Conservation (phyloP, 495 filamentous ascomycete genomes). For the Talaromyces proteolyticus region DNA sequence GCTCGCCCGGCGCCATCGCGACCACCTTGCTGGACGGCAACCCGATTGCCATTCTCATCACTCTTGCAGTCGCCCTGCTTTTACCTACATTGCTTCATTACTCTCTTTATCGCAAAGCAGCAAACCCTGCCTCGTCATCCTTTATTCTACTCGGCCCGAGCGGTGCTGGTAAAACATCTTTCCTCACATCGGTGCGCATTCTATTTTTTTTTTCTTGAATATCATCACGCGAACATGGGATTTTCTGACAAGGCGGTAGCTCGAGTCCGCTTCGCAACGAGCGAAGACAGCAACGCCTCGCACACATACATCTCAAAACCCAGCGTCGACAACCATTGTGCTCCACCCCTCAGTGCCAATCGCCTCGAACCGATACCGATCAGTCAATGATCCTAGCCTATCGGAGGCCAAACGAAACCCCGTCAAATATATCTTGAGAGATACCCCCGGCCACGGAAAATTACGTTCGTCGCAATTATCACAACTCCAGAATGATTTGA, state of each 20-base stretch:
- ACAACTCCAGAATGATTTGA: slow-evolving; percentile 30
- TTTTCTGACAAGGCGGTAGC: slow-evolving; percentile 27
- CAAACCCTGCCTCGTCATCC: slow-evolving; percentile 64
- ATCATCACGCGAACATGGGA: neutral
- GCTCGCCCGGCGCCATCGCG: slow-evolving; percentile 26
- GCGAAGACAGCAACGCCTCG: slow-evolving; percentile 23
- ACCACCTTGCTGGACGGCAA: slow-evolving; percentile 39
- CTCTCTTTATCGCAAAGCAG: slow-evolving; percentile 60
- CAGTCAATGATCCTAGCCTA: slow-evolving; percentile 60
- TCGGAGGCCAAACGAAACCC: slow-evolving; percentile 63
- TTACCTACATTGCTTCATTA: slow-evolving; percentile 74
- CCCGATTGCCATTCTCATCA: slow-evolving; percentile 51
- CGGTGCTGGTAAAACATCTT: slow-evolving; percentile 81
- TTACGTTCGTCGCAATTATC: slow-evolving; percentile 55
- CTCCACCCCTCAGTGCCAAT: slow-evolving; percentile 59
- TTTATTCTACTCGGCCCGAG: slow-evolving; percentile 84
- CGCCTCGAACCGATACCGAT: slow-evolving; percentile 64
- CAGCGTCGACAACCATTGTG: slow-evolving; percentile 64
- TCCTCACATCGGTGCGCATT: slow-evolving; percentile 66
- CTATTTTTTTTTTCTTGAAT: neutral
- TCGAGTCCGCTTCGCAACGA: slow-evolving; percentile 34
- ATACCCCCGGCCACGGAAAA: slow-evolving; percentile 95
- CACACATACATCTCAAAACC: slow-evolving; percentile 80
- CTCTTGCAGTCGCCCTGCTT: slow-evolving; percentile 62
- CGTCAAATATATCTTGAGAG: slow-evolving; percentile 69